Percentiles rank a stretch among this genome's conserved stretches.
Conservation (phyloP, 177 flowering plant species). For the Tripterygium wilfordii region DNA sequence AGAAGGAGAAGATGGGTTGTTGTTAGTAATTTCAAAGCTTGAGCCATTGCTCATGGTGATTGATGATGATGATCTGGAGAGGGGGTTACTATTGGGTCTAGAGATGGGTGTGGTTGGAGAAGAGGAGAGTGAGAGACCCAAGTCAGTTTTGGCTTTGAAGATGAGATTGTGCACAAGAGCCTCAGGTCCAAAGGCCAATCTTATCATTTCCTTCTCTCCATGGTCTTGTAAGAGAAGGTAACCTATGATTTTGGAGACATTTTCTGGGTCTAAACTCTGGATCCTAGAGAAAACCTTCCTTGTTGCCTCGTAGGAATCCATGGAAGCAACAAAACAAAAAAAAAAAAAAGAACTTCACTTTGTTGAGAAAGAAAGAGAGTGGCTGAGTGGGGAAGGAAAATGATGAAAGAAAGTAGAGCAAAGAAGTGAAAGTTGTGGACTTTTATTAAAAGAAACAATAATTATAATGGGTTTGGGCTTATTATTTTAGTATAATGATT, state of each 20-base stretch:
- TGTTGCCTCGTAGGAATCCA: slow-evolving; percentile 50
- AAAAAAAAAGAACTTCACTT: neutral
- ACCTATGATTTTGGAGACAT: slow-evolving; percentile 42
- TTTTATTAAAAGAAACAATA: slow-evolving; percentile 6
- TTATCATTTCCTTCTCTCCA: slow-evolving; percentile 31
- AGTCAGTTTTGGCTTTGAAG: slow-evolving; percentile 22
- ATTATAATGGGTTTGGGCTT: slow-evolving; percentile 1
- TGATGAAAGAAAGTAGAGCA: neutral
- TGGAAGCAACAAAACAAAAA: slow-evolving; percentile 7
- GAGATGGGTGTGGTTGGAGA: slow-evolving; percentile 17
- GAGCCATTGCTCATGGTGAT: slow-evolving; percentile 15
- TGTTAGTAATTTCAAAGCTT: slow-evolving; percentile 9
- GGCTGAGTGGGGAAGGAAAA: slow-evolving; percentile 6
- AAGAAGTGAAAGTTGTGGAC: slow-evolving; percentile 8
- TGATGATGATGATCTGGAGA: slow-evolving; percentile 19
- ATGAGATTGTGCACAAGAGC: slow-evolving; percentile 20
- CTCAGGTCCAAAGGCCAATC: slow-evolving; percentile 29
- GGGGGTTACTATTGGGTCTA: slow-evolving; percentile 14
- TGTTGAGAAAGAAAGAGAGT: no score
- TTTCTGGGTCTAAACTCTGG: slow-evolving; percentile 47
- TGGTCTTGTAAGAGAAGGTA: slow-evolving; percentile 32
- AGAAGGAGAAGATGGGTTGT: slow-evolving; percentile 6
- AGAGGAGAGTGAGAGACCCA: slow-evolving; percentile 22
- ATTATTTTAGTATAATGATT: slow-evolving; percentile 4
- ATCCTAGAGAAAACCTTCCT: slow-evolving; percentile 38